Evolutionary conservation across 2,329 filamentous ascomycete genomes (phyloP).

Genomic region (Alternaria solani): DNA sequence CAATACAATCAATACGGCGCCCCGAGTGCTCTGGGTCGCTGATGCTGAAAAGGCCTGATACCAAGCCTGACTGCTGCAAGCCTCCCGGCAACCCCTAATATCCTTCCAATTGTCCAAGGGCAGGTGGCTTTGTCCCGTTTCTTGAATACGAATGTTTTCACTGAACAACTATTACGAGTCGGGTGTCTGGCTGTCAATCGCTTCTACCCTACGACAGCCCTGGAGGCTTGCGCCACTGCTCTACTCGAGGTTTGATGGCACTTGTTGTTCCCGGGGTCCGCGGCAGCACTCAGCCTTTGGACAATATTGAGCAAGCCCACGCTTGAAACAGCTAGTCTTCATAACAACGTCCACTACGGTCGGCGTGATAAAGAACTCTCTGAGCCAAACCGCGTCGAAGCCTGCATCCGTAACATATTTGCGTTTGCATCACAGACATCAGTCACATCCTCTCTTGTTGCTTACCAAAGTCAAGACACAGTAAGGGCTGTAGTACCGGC

Average conservation of each 20-base stretch:
- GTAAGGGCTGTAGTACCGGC: neutral
- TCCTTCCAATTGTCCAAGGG: constrained; percentile 4
- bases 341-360: neutral
- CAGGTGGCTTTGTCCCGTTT: constrained; percentile 5
- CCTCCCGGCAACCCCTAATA: constrained; percentile 12
- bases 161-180: constrained; percentile 1
- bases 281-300: neutral
- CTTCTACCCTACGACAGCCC: neutral
- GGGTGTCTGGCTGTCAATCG: neutral
- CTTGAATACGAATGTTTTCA: neutral
- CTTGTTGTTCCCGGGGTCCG: neutral
- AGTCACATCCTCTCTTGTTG: neutral
- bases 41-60: neutral
- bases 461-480: neutral
- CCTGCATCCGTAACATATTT: neutral
- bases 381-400: neutral
- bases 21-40: neutral
- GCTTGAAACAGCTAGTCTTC: neutral
- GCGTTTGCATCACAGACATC: neutral
- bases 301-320: constrained; percentile 4
- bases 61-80: constrained; percentile 1
- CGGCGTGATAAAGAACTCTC: neutral
- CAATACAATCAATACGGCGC: neutral
- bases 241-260: neutral
- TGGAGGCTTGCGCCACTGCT: neutral